These are phyloP conservation scores for Fusarium phyllophilum DNA, from an alignment of 2,329 filamentous ascomycete species.

Conservation along the genomic window DNA sequence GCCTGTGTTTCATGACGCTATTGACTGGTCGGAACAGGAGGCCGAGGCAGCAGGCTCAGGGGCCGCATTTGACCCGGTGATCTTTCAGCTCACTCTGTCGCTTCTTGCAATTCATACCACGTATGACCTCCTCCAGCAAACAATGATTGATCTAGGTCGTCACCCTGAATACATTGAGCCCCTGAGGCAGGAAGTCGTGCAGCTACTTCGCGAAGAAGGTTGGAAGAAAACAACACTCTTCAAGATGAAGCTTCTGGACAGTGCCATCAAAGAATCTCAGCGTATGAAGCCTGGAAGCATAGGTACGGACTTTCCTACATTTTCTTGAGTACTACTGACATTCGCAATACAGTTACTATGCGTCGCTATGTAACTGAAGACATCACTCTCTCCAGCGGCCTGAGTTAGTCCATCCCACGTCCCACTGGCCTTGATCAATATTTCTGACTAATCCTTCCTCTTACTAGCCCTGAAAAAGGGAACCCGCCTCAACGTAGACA, in stretches of 20 bases:
- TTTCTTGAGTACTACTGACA: too few species aligned
- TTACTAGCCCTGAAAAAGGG: background rate
- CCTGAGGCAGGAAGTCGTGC: background rate
- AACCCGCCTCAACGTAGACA: background rate
- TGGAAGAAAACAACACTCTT: background rate
- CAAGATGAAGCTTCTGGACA: slow-evolving; percentile 9
- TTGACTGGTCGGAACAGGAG: slow-evolving; percentile 1
- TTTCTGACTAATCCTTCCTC: accelerated
- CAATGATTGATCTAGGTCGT: background rate
- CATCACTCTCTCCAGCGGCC: background rate
- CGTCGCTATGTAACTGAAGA: background rate
- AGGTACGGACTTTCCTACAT: background rate
- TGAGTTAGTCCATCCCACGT: background rate
- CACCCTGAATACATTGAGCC: background rate
- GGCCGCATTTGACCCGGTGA: background rate
- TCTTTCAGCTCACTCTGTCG: background rate
- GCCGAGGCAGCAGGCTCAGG: background rate
- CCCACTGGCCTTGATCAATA: too few species aligned
- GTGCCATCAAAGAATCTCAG: slow-evolving; percentile 4
- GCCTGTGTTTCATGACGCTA: background rate
- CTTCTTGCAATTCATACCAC: background rate
- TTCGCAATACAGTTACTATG: background rate
- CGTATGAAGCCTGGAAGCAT: background rate
- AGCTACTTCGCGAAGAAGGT: background rate
- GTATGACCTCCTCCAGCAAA: background rate